phyloP scores from a whole-genome alignment of 2,329 filamentous ascomycete genomes.

The Amauroascus verrucosus region DNA sequence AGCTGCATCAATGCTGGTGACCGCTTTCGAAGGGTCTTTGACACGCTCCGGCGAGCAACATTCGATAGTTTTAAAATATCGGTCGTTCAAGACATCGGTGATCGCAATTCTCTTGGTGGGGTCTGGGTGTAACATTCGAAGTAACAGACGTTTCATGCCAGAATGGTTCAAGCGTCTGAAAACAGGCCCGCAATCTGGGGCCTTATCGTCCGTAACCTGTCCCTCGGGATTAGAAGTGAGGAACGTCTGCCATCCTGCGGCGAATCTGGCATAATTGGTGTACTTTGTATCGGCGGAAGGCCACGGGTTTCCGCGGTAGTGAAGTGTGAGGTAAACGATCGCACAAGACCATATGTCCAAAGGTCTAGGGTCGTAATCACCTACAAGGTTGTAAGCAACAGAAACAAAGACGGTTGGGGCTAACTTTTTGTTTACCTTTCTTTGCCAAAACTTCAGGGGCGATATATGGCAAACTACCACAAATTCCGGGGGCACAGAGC shows the following conservation, averaged over 20 bases:
- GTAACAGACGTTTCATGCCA: slow-evolving; percentile 57
- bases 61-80: slow-evolving; percentile 64
- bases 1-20: slow-evolving; percentile 45
- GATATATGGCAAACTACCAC: slow-evolving; percentile 77
- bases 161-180: slow-evolving; percentile 53
- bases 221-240: slow-evolving; percentile 46
- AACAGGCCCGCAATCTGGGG: slow-evolving; percentile 55
- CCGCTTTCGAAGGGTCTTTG: slow-evolving; percentile 46
- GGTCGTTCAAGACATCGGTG: slow-evolving; percentile 55
- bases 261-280: slow-evolving; percentile 54
- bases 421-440: slow-evolving; percentile 34
- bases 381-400: slow-evolving; percentile 22
- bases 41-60: slow-evolving; percentile 62
- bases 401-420: background rate
- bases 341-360: slow-evolving; percentile 81
- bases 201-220: slow-evolving; percentile 48
- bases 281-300: slow-evolving; percentile 51
- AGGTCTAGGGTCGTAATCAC: slow-evolving; percentile 60
- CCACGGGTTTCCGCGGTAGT: slow-evolving; percentile 65
- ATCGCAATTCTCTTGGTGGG: slow-evolving; percentile 62
- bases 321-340: slow-evolving; percentile 70
- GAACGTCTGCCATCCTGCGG: slow-evolving; percentile 60
- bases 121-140: slow-evolving; percentile 75
- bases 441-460: slow-evolving; percentile 73
- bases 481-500: slow-evolving; percentile 67